Evolutionary conservation across 441 rosid genomes (phyloP).

Genomic region (Geranium incanum): DNA sequence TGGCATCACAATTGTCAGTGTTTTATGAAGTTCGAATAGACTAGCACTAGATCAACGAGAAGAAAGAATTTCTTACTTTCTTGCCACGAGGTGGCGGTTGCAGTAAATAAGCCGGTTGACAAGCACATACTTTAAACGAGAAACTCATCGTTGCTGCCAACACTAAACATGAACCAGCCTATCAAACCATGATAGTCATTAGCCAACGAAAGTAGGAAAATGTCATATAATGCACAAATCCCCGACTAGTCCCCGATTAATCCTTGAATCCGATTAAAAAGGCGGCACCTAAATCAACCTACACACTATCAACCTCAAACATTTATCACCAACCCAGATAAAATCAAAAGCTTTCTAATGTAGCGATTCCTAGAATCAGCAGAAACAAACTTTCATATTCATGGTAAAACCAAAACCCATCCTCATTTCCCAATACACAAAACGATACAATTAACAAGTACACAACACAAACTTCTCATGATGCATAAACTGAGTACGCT

Average conservation of each 20-base stretch:
- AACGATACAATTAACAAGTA: background rate
- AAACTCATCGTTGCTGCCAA: slow-evolving; percentile 15
- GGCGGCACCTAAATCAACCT: background rate
- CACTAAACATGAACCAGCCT: background rate
- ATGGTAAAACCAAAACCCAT: background rate
- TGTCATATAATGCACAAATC: background rate
- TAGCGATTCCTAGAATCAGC: background rate
- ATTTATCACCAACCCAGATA: background rate
- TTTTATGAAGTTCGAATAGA: background rate
- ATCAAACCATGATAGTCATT: background rate
- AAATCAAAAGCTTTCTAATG: background rate
- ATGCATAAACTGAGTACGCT: background rate
- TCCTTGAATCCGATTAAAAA: background rate
- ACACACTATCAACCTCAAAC: background rate
- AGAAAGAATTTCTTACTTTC: slow-evolving; percentile 9
- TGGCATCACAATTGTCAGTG: background rate
- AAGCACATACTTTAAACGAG: slow-evolving; percentile 7
- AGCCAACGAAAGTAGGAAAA: background rate
- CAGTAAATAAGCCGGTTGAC: slow-evolving; percentile 2
- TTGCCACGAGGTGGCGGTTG: background rate
- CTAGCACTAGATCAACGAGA: background rate
- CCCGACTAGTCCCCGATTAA: too few relatives aligned
- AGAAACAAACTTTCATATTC: background rate
- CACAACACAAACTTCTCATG: background rate
- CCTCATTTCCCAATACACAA: background rate